Percentiles rank a stretch among this genome's conserved stretches.
These are phyloP conservation scores for Boletellus sp. DNA, from an alignment of 768 basidiomycete species.

Conservation along the genomic window DNA sequence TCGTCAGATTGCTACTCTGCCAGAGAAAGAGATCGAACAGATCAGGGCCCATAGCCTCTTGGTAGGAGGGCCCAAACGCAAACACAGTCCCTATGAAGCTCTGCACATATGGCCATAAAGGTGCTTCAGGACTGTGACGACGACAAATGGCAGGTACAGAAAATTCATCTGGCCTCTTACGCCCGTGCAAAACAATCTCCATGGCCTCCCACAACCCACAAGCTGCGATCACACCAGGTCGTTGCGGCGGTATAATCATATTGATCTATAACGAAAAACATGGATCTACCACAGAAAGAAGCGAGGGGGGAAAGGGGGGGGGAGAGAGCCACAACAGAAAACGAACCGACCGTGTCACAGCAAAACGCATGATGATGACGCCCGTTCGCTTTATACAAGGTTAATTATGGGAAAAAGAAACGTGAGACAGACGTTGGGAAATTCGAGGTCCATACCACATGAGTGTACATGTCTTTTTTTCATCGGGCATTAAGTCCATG, in stretches of 20 bases:
- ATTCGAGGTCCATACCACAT: conserved; percentile 28
- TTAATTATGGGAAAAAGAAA: conserved; percentile 12
- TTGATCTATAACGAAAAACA: conserved; percentile 11
- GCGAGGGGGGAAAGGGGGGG: neutral
- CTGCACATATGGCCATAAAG: no score
- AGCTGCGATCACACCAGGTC: neutral
- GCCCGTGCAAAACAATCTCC: no score
- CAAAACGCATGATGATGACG: conserved; percentile 7
- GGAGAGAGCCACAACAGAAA: conserved; percentile 2
- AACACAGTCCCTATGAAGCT: no score
- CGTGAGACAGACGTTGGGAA: conserved; percentile 20
- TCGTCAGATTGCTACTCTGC: no score
- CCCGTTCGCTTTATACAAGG: conserved; percentile 20
- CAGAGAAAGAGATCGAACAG: no score
- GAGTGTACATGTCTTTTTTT: conserved; percentile 15
- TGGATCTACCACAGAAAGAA: neutral
- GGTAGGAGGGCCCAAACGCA: no score
- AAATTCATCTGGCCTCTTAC: no score
- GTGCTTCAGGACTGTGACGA: no score
- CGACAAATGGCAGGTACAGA: no score
- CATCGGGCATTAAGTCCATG: conserved; percentile 5
- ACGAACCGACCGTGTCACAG: conserved; percentile 33
- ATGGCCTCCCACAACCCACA: no score
- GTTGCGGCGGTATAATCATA: conserved; percentile 19
- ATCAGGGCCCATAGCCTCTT: no score